Evolutionary conservation across 805 yeast genomes (phyloP).

Genomic region (Komagataella pastoris): DNA sequence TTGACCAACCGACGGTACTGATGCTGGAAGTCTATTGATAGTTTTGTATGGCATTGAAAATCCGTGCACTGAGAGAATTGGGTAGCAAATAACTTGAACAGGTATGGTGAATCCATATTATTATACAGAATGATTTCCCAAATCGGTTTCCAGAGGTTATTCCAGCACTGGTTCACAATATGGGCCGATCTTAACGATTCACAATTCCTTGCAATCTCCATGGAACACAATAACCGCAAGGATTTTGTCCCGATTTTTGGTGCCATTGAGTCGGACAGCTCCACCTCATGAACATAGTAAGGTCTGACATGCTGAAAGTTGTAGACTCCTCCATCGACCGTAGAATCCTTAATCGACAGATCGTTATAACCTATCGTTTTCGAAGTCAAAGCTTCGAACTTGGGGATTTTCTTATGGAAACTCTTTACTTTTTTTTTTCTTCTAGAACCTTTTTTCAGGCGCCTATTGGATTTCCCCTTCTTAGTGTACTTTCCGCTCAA

Average conservation of each 20-base stretch:
- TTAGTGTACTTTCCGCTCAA: background rate
- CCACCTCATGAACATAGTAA: background rate
- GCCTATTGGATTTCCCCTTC: background rate
- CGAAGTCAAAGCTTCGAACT: background rate
- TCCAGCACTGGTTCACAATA: conserved; percentile 11
- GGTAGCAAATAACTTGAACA: conserved; percentile 16
- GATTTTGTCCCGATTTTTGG: conserved; percentile 4
- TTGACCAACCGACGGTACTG: background rate
- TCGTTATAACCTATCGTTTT: background rate
- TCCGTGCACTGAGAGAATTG: conserved; percentile 6
- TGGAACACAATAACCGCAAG: conserved; percentile 12
- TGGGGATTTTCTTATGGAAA: background rate
- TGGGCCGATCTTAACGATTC: conserved; percentile 9
- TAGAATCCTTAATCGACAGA: conserved; percentile 4
- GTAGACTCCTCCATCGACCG: conserved; percentile 4
- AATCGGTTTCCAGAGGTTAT: conserved; percentile 14
- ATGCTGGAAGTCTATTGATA: background rate
- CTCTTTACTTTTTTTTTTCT: background rate
- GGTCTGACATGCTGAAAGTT: conserved; percentile 5
- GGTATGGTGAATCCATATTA: conserved; percentile 16
- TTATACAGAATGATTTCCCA: conserved; percentile 17
- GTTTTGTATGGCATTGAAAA: conserved; percentile 8
- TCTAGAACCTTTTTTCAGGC: background rate
- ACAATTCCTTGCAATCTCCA: conserved; percentile 13
- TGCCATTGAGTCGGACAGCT: background rate